Percentiles rank a stretch among this genome's conserved stretches.
phyloP scores from a whole-genome alignment of 2,329 filamentous ascomycete species.

The Fusarium ramigenum region DNA sequence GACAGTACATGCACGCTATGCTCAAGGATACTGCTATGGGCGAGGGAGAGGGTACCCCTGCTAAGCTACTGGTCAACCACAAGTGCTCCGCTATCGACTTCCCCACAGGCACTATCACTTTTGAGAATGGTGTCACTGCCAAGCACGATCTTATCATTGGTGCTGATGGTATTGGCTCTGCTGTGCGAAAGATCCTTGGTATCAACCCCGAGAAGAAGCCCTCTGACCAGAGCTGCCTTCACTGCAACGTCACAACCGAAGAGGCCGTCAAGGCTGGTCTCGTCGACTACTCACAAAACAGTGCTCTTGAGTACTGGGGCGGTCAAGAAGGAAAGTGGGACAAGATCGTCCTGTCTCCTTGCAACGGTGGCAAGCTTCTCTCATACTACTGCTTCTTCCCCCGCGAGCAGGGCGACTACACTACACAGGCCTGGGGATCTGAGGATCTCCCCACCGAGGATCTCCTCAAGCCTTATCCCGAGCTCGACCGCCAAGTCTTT shows the following conservation, averaged over 20 bases:
- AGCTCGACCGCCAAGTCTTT: slow-evolving; percentile 66
- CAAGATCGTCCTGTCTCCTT: slow-evolving; percentile 77
- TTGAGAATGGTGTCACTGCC: slow-evolving; percentile 60
- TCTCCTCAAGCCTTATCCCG: slow-evolving; percentile 67
- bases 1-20: slow-evolving; percentile 75
- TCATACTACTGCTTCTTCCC: slow-evolving; percentile 79
- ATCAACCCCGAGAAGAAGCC: slow-evolving; percentile 67
- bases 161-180: slow-evolving; percentile 74
- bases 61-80: slow-evolving; percentile 65
- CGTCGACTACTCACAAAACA: slow-evolving; percentile 68
- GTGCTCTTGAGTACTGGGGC: slow-evolving; percentile 75
- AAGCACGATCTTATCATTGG: slow-evolving; percentile 70
- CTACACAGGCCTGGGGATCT: slow-evolving; percentile 67
- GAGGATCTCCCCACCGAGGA: slow-evolving; percentile 64
- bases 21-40: slow-evolving; percentile 67
- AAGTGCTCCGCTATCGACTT: slow-evolving; percentile 63
- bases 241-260: slow-evolving; percentile 70
- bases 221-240: slow-evolving; percentile 69
- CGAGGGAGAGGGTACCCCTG: slow-evolving; percentile 63
- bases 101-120: slow-evolving; percentile 58
- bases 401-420: slow-evolving; percentile 58
- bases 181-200: slow-evolving; percentile 70
- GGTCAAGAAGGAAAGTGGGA: slow-evolving; percentile 70
- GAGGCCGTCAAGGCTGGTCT: slow-evolving; percentile 68
- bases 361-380: slow-evolving; percentile 70